Evolutionary conservation across 2,329 filamentous ascomycete genomes (phyloP).

Genomic region (Pseudocercospora musae): DNA sequence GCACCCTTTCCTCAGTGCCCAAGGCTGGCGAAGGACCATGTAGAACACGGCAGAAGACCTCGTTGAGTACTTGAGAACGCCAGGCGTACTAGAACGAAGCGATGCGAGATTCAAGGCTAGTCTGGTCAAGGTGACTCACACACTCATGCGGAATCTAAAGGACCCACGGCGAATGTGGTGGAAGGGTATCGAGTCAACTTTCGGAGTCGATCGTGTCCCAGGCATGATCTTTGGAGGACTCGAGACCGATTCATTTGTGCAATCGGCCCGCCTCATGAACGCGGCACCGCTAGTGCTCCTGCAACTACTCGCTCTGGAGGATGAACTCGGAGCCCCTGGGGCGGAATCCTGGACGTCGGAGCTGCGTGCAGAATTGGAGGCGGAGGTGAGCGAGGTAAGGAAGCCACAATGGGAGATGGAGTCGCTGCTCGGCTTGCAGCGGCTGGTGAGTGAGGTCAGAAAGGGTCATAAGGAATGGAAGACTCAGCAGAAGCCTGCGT

Average conservation of each 20-base stretch:
- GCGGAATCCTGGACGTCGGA: background rate
- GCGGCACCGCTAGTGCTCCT: background rate
- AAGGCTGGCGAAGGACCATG: background rate
- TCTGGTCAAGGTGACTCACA: background rate
- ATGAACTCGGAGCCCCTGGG: background rate
- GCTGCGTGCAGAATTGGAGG: background rate
- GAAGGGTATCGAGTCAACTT: background rate
- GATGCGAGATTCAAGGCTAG: background rate
- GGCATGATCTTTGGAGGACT: background rate
- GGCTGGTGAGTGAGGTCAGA: background rate
- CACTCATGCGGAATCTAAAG: background rate
- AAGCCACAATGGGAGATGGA: background rate
- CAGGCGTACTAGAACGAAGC: background rate
- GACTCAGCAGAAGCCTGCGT: background rate
- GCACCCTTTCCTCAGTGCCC: background rate
- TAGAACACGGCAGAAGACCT: background rate
- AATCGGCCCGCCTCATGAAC: background rate
- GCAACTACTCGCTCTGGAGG: background rate
- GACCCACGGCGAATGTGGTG: background rate
- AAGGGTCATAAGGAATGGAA: background rate
- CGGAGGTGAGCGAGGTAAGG: background rate
- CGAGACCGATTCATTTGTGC: background rate
- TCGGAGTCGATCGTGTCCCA: background rate
- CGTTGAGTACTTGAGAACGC: background rate
- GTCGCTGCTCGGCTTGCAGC: background rate